Percentiles rank a stretch among this genome's conserved stretches.
Conservation (phyloP, 371 early-diverging fungal species). For the Dentiscutata heterogama region DNA sequence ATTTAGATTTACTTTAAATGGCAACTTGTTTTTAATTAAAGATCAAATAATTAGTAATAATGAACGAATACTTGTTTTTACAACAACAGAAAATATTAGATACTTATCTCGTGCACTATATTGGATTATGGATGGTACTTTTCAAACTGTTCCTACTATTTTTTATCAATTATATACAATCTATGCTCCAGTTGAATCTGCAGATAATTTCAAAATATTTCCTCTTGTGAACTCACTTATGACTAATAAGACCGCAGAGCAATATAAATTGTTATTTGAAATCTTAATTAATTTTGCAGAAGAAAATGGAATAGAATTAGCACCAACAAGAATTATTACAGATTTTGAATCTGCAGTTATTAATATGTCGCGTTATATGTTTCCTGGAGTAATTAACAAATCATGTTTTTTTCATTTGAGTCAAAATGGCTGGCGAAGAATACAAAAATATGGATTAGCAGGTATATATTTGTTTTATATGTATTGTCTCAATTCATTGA, state of each 20-base stretch:
- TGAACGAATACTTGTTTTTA: too few species aligned
- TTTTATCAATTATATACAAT: slow-evolving; percentile 30
- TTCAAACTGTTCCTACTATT: not conserved
- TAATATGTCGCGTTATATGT: not conserved
- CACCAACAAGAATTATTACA: not conserved
- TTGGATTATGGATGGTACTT: not conserved
- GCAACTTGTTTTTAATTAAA: too few species aligned
- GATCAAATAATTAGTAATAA: too few species aligned
- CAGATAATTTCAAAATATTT: not conserved
- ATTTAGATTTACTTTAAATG: too few species aligned
- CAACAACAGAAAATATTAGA: not conserved
- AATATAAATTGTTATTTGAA: not conserved
- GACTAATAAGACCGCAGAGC: not conserved
- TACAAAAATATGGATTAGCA: not conserved
- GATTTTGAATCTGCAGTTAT: not conserved
- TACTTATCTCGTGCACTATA: not conserved
- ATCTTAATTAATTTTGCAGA: not conserved
- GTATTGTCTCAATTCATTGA: too few species aligned
- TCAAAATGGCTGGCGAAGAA: not conserved
- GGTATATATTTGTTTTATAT: too few species aligned
- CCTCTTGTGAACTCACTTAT: not conserved
- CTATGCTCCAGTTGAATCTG: not conserved
- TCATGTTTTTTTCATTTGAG: not conserved
- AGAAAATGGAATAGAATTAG: not conserved
- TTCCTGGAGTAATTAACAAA: not conserved